Evolutionary conservation across 2,329 filamentous ascomycete genomes (phyloP), one percentile per base, ranked within the genome.

Genomic region (Cucurbitaria berberidis): DNA sequence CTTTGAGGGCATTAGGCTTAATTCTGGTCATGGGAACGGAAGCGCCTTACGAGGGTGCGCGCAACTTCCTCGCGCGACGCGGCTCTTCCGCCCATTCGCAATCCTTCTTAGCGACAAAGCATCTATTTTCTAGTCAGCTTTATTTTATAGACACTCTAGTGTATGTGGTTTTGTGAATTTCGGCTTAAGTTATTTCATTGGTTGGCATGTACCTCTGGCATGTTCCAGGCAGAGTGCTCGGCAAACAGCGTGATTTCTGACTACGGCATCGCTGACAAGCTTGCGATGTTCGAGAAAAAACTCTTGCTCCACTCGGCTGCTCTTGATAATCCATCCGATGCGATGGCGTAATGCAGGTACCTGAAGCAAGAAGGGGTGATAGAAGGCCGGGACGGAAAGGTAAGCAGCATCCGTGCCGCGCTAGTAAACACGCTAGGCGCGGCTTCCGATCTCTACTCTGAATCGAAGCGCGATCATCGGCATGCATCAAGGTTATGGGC

Each of bases 231-330:
- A 61, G 65, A 29, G 57, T 53, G 52, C 72, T 72, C 21, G 66
- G 72, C 38, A 73, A 48, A 50, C 70, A 74, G 19, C 68, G 64
- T 4, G 69, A 72, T 49, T 74, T 74, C 4, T 72, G 50, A 39
- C 45, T 67, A n/a, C 70, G 63, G 45, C 72, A 74, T 29, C 68
- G 60, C 47, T 73, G 66, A 48, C 72, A 74, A 2, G 72, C 72
- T 45, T 74, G 69, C 2, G 54, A 53, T 8, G 67, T 70, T 21
- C 70, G 68, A 11, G 51, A 13, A 2, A 48, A 42, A 19, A 58
- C 40, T 22, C 57, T 61, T 7, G 54, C 48, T 26, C 51, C 53
- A 45, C 45, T 42, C 24, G 64, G 51, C 15, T 60, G 49, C 46
- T 68, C 60, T 47, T 38, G 55, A 8, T 66, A 53, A 48, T 66